phyloP scores from a whole-genome alignment of 192 early-diverging fungal species.

The Coemansia sp. region DNA sequence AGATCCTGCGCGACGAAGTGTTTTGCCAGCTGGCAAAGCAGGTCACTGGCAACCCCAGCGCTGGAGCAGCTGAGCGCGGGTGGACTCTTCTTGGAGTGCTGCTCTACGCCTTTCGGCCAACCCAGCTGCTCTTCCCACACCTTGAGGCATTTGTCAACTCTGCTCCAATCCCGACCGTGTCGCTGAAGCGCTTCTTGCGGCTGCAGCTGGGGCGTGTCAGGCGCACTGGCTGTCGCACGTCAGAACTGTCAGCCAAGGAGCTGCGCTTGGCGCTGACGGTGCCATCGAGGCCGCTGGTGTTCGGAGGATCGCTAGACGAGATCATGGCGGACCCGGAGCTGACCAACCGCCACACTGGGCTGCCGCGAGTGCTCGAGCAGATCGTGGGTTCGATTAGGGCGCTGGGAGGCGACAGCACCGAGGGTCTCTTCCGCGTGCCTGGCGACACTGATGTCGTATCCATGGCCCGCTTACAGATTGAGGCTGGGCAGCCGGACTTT shows the following conservation, averaged over 20 bases:
- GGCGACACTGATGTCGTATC: slow-evolving; percentile 87
- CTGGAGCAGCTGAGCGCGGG: slow-evolving; percentile 64
- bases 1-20: slow-evolving; percentile 86
- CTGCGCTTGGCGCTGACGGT: slow-evolving; percentile 70
- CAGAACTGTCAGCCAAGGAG: slow-evolving; percentile 65
- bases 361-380: slow-evolving; percentile 83
- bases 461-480: slow-evolving; percentile 71
- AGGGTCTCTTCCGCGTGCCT: slow-evolving; percentile 96
- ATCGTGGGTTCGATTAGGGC: slow-evolving; percentile 70
- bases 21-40: slow-evolving; percentile 94
- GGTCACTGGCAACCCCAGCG: slow-evolving; percentile 69
- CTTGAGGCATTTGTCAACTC: slow-evolving; percentile 68
- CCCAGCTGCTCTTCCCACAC: slow-evolving; percentile 84
- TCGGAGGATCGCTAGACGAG: slow-evolving; percentile 86
- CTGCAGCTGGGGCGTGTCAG: slow-evolving; percentile 70
- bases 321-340: slow-evolving; percentile 65
- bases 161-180: slow-evolving; percentile 22
- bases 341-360: slow-evolving; percentile 22
- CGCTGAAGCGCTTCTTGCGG: slow-evolving; percentile 29
- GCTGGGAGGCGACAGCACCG: slow-evolving; percentile 74
- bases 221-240: slow-evolving; percentile 77
- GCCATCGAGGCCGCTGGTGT: slow-evolving; percentile 80
- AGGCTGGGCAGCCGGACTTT: slow-evolving; percentile 75
- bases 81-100: slow-evolving; percentile 86
- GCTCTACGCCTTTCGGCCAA: slow-evolving; percentile 84